Conservation (phyloP, 2,329 filamentous ascomycete genomes). For the Colletotrichum neosansevieriae region DNA sequence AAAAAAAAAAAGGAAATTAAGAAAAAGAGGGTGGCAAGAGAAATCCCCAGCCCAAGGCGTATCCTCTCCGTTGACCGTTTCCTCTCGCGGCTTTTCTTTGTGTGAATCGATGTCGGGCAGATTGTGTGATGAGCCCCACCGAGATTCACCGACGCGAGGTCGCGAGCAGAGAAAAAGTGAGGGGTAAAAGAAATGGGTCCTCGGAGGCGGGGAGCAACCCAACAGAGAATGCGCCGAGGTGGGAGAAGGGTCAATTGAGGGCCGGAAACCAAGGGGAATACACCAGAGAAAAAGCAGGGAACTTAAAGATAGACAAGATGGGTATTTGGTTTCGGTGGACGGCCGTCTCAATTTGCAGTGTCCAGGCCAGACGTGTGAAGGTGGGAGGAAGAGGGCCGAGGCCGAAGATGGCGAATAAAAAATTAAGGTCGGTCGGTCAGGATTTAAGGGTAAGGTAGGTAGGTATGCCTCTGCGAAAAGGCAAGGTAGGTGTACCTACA, state of each 20-base stretch:
- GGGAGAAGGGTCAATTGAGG: conserved; percentile 32
- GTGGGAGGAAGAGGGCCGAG: conserved; percentile 39
- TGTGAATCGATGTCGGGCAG: conserved; percentile 38
- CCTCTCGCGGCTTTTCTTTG: conserved; percentile 32
- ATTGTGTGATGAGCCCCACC: conserved; percentile 41
- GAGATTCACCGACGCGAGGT: conserved; percentile 42
- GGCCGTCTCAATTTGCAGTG: conserved; percentile 20
- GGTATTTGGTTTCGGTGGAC: conserved; percentile 28
- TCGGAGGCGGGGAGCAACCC: conserved; percentile 29
- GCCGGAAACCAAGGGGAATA: conserved; percentile 9
- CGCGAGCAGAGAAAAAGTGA: conserved; percentile 38
- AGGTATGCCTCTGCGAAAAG: too few relatives aligned
- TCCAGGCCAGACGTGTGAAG: conserved; percentile 34
- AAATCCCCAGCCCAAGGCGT: neutral
- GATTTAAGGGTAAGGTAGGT: conserved; percentile 32
- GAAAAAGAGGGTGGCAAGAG: conserved; percentile 11
- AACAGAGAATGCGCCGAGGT: conserved; percentile 32
- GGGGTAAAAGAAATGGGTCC: conserved; percentile 40
- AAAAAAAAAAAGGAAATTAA: neutral
- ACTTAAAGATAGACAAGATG: conserved; percentile 17
- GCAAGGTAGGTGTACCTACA: neutral
- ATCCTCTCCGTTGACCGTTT: conserved; percentile 19
- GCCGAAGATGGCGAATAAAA: conserved; percentile 41
- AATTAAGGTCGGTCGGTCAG: conserved; percentile 40
- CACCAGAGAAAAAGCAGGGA: conserved; percentile 5